phyloP scores from a whole-genome alignment of 345 rosid species.

The Heritiera fomes region DNA sequence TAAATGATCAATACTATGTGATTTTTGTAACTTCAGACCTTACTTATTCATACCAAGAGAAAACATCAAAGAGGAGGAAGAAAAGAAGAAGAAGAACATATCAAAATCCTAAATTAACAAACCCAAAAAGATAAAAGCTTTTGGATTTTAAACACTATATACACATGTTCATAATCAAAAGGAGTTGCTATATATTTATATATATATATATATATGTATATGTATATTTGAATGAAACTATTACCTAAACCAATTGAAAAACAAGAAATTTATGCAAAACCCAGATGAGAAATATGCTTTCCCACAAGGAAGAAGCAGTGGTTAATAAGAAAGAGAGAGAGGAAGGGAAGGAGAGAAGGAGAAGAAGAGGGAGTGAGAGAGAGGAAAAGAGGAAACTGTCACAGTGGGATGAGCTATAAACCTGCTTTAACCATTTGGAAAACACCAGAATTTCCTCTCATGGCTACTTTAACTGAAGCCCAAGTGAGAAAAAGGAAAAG shows the following conservation, averaged over 20 bases:
- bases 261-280: conserved; percentile 3
- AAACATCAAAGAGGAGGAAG: neutral
- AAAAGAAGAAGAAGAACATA: conserved; percentile 9
- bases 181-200: neutral
- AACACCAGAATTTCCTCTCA: conserved; percentile 51
- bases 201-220: no score
- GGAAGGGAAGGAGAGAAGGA: neutral
- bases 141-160: neutral
- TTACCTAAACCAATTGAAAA: conserved; percentile 19
- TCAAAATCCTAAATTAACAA: neutral
- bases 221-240: neutral
- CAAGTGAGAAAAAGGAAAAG: conserved; percentile 39
- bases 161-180: neutral
- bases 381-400: conserved; percentile 30
- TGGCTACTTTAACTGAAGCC: conserved; percentile 61
- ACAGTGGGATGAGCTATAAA: conserved; percentile 39
- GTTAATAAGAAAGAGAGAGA: neutral
- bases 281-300: conserved; percentile 26
- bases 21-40: neutral
- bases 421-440: conserved; percentile 53
- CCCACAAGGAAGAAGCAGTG: neutral
- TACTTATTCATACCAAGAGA: neutral
- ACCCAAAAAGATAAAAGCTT: neutral
- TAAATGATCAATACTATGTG: neutral
- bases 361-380: conserved; percentile 19